Base-by-base conservation (phyloP, 768 basidiomycete species). In the Mycena metata region DNA sequence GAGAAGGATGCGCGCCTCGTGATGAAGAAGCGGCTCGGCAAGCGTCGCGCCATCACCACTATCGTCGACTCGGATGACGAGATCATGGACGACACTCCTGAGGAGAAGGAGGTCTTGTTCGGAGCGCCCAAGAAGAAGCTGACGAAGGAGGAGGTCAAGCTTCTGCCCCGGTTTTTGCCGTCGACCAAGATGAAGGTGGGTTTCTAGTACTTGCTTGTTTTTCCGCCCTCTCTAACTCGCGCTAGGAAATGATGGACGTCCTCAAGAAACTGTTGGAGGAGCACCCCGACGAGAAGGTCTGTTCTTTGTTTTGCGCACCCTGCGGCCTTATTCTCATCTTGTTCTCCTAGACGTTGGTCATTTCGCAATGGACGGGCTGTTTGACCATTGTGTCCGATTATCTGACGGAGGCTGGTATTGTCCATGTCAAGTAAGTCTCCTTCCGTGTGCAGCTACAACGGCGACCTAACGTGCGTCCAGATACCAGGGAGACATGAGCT, bases 181-280 rank as follows among this genome's bases (percentile, higher is more conserved):
- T 91, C 90, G 6, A 91, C 90, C 2, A 93, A 93, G 83, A 91
- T 92, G 90, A 89, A 89, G 81, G 89, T 89, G 66, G 41, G 50
- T 26, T 52, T 23, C n/a, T 19, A n/a, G n/a, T 47, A 30, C 17
- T 16, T 43, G 5, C 21, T 63, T 8, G 41, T 55, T 47, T 24
- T 24, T 55, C 33, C 49, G n/a, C 16, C n/a, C n/a, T 21, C 19
- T 46, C 15, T 39, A 15, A 39, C 39, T 39, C 11, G 39, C 39
- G 39, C 23, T 65, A 89, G 86, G 81, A 78, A 55, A 89, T 89
- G 87, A 92, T 91, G 84, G 81, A 88, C n/a, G 76, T 82, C 13
- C 75, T 93, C 7, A 66, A 78, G 42, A 76, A 81, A 36, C 81
- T 86, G 69, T 76, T 82, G n/a, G 74, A 83, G 51, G 79, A 84